Conservation (phyloP, 108 stramenopile genomes). For the Cyclotella choctawhatcheeana region DNA sequence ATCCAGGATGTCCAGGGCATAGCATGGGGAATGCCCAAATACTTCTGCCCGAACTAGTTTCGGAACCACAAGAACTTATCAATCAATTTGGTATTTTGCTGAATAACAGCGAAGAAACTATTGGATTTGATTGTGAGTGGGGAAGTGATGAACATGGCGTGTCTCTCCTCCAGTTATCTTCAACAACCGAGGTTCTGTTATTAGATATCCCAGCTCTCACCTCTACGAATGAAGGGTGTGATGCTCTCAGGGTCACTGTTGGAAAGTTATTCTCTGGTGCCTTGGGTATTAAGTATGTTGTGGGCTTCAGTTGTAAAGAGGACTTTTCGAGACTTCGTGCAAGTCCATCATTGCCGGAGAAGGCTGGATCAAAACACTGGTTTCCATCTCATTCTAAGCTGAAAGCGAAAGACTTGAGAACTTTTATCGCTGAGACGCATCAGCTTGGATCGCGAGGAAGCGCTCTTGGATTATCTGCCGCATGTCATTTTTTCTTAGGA, state of each 20-base stretch:
- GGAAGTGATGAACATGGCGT: slow-evolving; percentile 59
- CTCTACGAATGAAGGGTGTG: slow-evolving; percentile 56
- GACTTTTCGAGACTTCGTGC: slow-evolving; percentile 67
- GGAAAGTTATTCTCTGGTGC: slow-evolving; percentile 58
- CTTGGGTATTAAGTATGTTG: slow-evolving; percentile 35
- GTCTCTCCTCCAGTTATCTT: slow-evolving; percentile 65
- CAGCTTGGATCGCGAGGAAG: slow-evolving; percentile 24
- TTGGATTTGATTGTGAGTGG: slow-evolving; percentile 84
- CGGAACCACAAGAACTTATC: slow-evolving; percentile 41
- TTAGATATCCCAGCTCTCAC: slow-evolving; percentile 74
- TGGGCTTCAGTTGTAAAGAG: slow-evolving; percentile 75
- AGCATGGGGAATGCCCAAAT: not conserved
- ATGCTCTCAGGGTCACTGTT: slow-evolving; percentile 59
- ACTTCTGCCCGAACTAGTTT: slow-evolving; percentile 54
- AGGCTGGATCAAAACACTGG: slow-evolving; percentile 30
- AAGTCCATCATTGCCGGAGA: slow-evolving; percentile 36
- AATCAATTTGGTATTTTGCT: slow-evolving; percentile 23
- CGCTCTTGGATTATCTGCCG: slow-evolving; percentile 60
- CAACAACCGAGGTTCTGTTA: slow-evolving; percentile 49
- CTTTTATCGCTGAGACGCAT: slow-evolving; percentile 51
- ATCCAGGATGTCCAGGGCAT: slow-evolving; percentile 43
- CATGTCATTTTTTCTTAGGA: slow-evolving; percentile 63
- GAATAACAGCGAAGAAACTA: slow-evolving; percentile 19
- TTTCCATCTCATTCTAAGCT: slow-evolving; percentile 39
- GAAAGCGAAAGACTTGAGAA: slow-evolving; percentile 49